phyloP scores from a whole-genome alignment of 2,329 filamentous ascomycete species.

The Trichoderma sp. region DNA sequence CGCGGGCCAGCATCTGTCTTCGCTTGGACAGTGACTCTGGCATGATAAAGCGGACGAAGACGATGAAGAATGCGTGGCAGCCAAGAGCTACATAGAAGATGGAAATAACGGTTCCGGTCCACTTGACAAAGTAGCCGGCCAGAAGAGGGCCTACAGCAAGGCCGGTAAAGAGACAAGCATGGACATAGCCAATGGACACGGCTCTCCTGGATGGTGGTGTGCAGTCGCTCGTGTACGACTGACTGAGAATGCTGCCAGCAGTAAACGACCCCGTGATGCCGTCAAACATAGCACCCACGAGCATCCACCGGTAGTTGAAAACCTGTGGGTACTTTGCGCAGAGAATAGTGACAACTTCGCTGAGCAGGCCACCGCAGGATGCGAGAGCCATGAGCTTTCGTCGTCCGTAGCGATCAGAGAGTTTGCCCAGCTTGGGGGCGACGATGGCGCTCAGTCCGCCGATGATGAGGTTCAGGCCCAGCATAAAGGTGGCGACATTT shows the following conservation, averaged over 20 bases:
- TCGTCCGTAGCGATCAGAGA: conserved; percentile 86
- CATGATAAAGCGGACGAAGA: conserved; percentile 67
- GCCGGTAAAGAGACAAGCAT: conserved; percentile 85
- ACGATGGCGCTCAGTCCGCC: conserved; percentile 78
- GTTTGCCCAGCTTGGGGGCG: conserved; percentile 76
- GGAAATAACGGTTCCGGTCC: conserved; percentile 70
- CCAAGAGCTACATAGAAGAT: conserved; percentile 80
- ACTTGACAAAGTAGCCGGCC: conserved; percentile 75
- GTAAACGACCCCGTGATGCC: conserved; percentile 88
- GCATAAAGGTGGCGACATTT: conserved; percentile 72
- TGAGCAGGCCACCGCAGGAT: conserved; percentile 69
- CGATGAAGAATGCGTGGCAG: conserved; percentile 71
- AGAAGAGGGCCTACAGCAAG: conserved; percentile 82
- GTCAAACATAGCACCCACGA: conserved; percentile 75
- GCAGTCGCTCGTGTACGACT: conserved; percentile 89
- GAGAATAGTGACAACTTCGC: conserved; percentile 74
- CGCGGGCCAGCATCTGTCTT: conserved; percentile 67
- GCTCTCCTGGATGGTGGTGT: conserved; percentile 75
- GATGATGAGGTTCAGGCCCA: conserved; percentile 70
- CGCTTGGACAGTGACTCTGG: conserved; percentile 81
- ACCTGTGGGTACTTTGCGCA: conserved; percentile 71
- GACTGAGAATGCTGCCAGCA: conserved; percentile 68
- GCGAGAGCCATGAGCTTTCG: conserved; percentile 70
- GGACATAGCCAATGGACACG: conserved; percentile 84
- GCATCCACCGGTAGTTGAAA: conserved; percentile 73